Evolutionary conservation across 768 basidiomycete species (phyloP), one percentile per base, ranked within the genome.

Genomic region (Naganishia randhawae): DNA sequence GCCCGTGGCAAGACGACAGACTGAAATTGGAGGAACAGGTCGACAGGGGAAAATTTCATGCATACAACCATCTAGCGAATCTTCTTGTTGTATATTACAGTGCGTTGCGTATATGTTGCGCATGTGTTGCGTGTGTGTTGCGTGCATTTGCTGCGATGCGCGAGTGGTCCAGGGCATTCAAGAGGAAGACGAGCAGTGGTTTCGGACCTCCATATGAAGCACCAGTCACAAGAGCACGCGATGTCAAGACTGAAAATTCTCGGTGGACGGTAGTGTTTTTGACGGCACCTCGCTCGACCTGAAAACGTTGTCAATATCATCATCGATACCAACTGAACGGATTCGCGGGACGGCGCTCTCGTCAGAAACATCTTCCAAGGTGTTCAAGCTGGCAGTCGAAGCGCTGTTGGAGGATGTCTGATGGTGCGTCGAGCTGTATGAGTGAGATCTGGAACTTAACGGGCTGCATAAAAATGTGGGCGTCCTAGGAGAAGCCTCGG

Each of bases 341-440:
- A 61, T 39, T n/a, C 39, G 35, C 6, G 29, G 35, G 17, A 41
- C 16, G 16, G 37, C 37, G 16, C 39, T 61, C 29, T 42, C 35
- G 22, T 41, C 22, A 22, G 35, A 32, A 19, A 39, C 19, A n/a
- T 61, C 57, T 5, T 25, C 57, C 22, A 61, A 39, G 22, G 57
- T 61, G 29, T 42, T 61, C 37, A 61, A 22, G 25, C 57, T 61
- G 19, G 57, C 57, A 25, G 57, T 41, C 16, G 57, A 61, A 37
- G 35, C 39, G 25, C 57, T 61, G 11, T 25, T 19, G n/a, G 57
- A 61, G 17, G 57, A 61, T 13, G 25, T 35, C 7, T 61, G 22
- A 9, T 25, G 54, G 5, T 37, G 57, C 16, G 39, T 61, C 39
- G 57, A 61, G 33, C 35, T 22, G 57, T 61, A 61, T 2, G 57